Base-by-base conservation (phyloP, 495 filamentous ascomycete genomes). In the Neurospora sp. region DNA sequence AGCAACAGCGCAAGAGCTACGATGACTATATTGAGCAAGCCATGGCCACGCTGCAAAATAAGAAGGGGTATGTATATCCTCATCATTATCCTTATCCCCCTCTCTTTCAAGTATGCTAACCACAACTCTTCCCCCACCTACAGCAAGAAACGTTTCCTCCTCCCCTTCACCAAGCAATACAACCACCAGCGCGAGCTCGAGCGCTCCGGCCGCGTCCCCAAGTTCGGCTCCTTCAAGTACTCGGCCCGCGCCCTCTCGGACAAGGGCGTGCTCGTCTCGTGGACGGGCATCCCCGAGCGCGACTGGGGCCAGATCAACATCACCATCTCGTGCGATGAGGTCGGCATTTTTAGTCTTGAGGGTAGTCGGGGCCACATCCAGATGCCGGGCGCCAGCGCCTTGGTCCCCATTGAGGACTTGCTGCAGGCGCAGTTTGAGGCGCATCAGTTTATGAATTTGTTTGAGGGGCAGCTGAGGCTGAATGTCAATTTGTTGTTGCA, bases 21-120 rank as follows among this genome's bases (percentile, higher is more conserved):
- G 97, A 99, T 79, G 94, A 98, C 82, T 98, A 98, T 79, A 97
- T 99, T 77, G 96, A 99, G 85, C 94, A 98, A 80, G 94, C 96
- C 22, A 97, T 99, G 94, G 87, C 94, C 70, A 98, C 96, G n/a
- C 88, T 99, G 69, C 96, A 98, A 82, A 96, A 92, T 81, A 97
- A 97, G 83, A 97, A 97, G 82, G 94, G 93, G 83, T 88, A 84
- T 78, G 82, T 73, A 8, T 39, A 14, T 22, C 38, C 22, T 27
- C 75, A 40, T 45, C 71, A 27, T 18, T 18, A 48, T 31, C 14
- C n/a, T 69, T 27, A 27, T 12, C 20, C 40, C 40, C 40, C 12
- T 53, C 39, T 44, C 42, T 65, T 10, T 10, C 71, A 61, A 72
- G 68, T 74, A 70, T 75, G 72, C 74, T 53, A 40, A 37, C 74